phyloP scores from a whole-genome alignment of 1,284 basidiomycete species.

The Testicularia cyperi region DNA sequence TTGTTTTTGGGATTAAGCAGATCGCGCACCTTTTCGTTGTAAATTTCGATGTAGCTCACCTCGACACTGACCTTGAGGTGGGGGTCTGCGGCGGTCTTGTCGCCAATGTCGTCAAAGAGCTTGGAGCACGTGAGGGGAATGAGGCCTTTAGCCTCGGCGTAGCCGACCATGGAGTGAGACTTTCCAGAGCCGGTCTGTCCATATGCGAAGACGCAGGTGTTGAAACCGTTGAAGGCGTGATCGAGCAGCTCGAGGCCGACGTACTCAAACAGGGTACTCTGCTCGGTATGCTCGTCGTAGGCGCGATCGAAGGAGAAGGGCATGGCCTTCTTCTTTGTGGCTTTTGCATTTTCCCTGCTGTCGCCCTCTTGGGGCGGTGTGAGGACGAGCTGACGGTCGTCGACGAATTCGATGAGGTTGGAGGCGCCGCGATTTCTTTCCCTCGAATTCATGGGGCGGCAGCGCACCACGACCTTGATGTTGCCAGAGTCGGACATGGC shows the following conservation, averaged over 20 bases:
- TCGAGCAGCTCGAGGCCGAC: constrained; percentile 90
- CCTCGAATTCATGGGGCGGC: constrained; percentile 52
- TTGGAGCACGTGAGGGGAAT: constrained; percentile 93
- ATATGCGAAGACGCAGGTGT: constrained; percentile 66
- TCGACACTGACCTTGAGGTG: constrained; percentile 84
- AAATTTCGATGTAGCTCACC: constrained; percentile 92
- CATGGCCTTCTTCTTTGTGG: constrained; percentile 55
- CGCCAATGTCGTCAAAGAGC: constrained; percentile 77
- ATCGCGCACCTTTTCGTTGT: constrained; percentile 83
- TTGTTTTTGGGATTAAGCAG: constrained; percentile 95
- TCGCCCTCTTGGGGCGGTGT: constrained; percentile 42
- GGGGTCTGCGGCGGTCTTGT: constrained; percentile 68
- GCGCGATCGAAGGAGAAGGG: constrained; percentile 54
- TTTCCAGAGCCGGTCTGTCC: constrained; percentile 55
- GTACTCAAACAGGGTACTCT: constrained; percentile 85
- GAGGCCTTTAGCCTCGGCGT: constrained; percentile 94
- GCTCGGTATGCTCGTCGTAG: constrained; percentile 55
- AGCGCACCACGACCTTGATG: constrained; percentile 58
- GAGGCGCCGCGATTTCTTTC: constrained; percentile 49
- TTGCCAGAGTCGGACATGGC: constrained; percentile 55
- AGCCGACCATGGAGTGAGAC: constrained; percentile 36
- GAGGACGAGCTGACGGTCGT: constrained; percentile 48
- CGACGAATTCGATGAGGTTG: constrained; percentile 48
- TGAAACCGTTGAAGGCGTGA: constrained; percentile 93
- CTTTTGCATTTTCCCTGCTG: constrained; percentile 36